phyloP scores from a whole-genome alignment of 768 basidiomycete species.

The Austroboletus festivus region DNA sequence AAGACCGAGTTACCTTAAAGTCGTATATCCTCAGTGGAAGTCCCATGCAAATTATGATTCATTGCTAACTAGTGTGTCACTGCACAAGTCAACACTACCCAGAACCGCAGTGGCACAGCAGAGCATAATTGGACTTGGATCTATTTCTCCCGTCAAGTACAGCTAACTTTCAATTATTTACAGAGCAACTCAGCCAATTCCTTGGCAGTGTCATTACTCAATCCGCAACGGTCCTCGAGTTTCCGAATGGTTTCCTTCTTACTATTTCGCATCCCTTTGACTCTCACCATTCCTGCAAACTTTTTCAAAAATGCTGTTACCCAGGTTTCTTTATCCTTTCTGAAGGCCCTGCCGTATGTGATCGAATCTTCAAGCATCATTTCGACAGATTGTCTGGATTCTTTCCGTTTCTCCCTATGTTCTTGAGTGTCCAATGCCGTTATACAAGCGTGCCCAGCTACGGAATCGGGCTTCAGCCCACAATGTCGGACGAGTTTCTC shows the following conservation, averaged over 20 bases:
- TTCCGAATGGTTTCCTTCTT: slow-evolving; percentile 9
- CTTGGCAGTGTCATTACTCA: slow-evolving; percentile 15
- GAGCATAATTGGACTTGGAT: too few relatives aligned
- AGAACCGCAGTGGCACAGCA: too few relatives aligned
- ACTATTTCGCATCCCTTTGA: slow-evolving; percentile 4
- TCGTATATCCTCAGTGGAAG: too few relatives aligned
- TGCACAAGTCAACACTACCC: too few relatives aligned
- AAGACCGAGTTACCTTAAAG: too few relatives aligned
- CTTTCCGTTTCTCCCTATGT: slow-evolving; percentile 4
- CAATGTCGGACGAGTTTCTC: slow-evolving; percentile 9
- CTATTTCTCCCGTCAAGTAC: too few relatives aligned
- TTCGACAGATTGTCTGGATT: slow-evolving; percentile 16
- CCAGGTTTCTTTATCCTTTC: slow-evolving; percentile 17
- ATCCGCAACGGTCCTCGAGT: slow-evolving; percentile 16
- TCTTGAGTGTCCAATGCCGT: slow-evolving; percentile 16
- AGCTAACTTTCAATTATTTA: too few relatives aligned
- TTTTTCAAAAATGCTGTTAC: slow-evolving; percentile 25
- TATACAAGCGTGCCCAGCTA: slow-evolving; percentile 30
- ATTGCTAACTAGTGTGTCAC: too few relatives aligned
- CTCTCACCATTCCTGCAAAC: slow-evolving; percentile 15
- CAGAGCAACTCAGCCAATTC: slow-evolving; percentile 16
- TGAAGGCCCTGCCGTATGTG: slow-evolving; percentile 14
- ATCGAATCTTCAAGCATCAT: slow-evolving; percentile 22
- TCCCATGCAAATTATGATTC: too few relatives aligned
- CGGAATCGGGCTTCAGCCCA: slow-evolving; percentile 7